Conservation (phyloP, 129 eudicot genomes). For the Oenanthe sinensis region DNA sequence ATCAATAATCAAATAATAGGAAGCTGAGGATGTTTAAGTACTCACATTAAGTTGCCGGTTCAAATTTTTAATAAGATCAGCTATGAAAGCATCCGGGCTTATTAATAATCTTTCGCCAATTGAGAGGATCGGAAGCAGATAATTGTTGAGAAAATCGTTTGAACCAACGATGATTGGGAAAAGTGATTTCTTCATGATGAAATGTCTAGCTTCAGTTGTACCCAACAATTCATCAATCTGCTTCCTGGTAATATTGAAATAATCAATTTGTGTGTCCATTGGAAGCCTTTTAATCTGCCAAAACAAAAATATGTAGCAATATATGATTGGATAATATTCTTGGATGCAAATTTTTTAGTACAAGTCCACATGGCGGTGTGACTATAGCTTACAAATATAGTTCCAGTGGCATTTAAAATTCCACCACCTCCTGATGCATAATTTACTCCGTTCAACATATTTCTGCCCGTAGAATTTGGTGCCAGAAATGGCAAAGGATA, state of each 20-base stretch:
- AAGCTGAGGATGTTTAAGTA: background rate
- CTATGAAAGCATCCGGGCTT: slow-evolving; percentile 59
- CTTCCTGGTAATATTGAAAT: slow-evolving; percentile 80
- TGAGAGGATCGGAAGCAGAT: slow-evolving; percentile 74
- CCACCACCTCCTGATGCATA: slow-evolving; percentile 99
- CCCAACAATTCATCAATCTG: slow-evolving; percentile 64
- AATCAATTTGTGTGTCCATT: slow-evolving; percentile 84
- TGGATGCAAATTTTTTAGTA: background rate
- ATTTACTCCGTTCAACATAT: slow-evolving; percentile 66
- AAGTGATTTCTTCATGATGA: slow-evolving; percentile 53
- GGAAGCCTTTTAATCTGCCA: slow-evolving; percentile 79
- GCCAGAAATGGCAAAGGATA: slow-evolving; percentile 81
- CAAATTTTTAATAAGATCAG: slow-evolving; percentile 50
- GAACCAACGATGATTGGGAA: slow-evolving; percentile 89
- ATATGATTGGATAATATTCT: background rate
- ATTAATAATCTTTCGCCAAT: slow-evolving; percentile 55
- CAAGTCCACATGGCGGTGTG: background rate
- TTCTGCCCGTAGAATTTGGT: slow-evolving; percentile 68
- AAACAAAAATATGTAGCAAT: background rate
- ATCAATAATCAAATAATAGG: background rate
- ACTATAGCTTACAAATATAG: slow-evolving; percentile 58
- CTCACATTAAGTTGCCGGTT: slow-evolving; percentile 67
- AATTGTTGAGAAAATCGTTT: slow-evolving; percentile 85
- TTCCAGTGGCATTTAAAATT: slow-evolving; percentile 82
- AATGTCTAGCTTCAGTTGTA: slow-evolving; percentile 58